Evolutionary conservation across 2,329 filamentous ascomycete genomes (phyloP), one percentile per base, ranked within the genome.

Genomic region (Rhytidhysteron rufulum): DNA sequence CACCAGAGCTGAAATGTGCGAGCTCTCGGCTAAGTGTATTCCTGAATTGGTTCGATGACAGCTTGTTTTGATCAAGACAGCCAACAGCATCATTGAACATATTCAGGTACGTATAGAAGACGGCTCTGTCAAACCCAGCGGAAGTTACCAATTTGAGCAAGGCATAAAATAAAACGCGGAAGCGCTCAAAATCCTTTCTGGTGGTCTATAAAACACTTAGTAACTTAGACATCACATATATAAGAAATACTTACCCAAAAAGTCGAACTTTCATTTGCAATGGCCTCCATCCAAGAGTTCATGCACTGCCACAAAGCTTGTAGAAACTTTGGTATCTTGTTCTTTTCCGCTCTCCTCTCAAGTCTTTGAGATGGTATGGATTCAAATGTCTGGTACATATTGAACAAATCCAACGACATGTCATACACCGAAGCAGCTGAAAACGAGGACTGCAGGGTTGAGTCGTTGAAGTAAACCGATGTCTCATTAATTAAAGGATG

Each of bases 1-100:
- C 90, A 2, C 80, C 82, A 13, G 79, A 75, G 18, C 78, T 74
- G 55, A 95, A 91, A 2, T 43, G 64, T 25, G 47, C 49, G 6
- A 61, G 37, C 33, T 62, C 54, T 37, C 56, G 55, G 4, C 47
- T 52, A 10, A 59, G 37, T 17, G 40, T 33, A 53, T 50, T 36
- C 43, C 51, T 33, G 48, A 68, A 30, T 60, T 54, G 5, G 45
- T 31, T 27, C 17, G 33, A 40, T 1, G 47, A 39, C 4, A 40
- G 27, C 3, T 34, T n/a, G 16, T 30, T 37, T 2, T 40, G 40
- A 1, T 30, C 20, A 2, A 51, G 27, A 2, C 41, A 30, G 4
- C 45, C 42, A 15, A 54, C 42, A 4, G 41, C 42, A 16, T 53
- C 49, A 5, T 47, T 41, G 1, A 62, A 40, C 54, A 71, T 53